Conservation (phyloP, 495 filamentous ascomycete species). For the Tuber indicum region DNA sequence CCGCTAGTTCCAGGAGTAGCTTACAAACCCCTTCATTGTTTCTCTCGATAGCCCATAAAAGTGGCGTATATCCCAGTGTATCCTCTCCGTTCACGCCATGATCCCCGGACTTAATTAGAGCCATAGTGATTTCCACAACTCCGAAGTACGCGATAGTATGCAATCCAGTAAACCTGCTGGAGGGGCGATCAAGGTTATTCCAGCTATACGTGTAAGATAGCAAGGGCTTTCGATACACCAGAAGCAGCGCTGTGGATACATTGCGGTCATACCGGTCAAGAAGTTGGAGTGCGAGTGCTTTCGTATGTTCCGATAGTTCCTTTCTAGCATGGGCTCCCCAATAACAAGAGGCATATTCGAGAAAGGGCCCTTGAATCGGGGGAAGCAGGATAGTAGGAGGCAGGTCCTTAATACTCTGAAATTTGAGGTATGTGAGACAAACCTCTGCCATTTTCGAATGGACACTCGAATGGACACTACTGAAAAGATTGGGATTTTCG, state of each 20-base stretch:
- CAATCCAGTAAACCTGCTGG: neutral
- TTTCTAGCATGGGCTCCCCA: neutral
- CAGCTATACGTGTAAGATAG: too few relatives aligned
- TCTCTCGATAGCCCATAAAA: neutral
- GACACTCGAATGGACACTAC: neutral
- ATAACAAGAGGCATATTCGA: neutral
- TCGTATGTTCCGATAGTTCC: neutral
- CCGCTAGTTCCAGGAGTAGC: too few relatives aligned
- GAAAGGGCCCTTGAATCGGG: neutral
- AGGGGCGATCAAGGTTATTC: too few relatives aligned
- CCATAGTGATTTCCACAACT: neutral
- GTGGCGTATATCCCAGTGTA: neutral
- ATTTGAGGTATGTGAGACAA: slow-evolving; percentile 1
- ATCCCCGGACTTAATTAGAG: neutral
- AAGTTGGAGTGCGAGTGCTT: neutral
- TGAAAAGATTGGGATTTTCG: neutral
- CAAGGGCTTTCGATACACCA: too few relatives aligned
- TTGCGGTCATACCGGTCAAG: neutral
- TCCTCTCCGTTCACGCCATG: neutral
- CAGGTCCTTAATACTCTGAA: neutral
- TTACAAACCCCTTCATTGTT: neutral
- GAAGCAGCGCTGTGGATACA: neutral
- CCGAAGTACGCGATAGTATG: neutral
- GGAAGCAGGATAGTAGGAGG: neutral
- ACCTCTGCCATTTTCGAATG: neutral